A percentile compares a stretch with the other conserved stretches of the same genome.
Conservation (phyloP, 2,329 filamentous ascomycete species). For the Ceratocystis cubensis region DNA sequence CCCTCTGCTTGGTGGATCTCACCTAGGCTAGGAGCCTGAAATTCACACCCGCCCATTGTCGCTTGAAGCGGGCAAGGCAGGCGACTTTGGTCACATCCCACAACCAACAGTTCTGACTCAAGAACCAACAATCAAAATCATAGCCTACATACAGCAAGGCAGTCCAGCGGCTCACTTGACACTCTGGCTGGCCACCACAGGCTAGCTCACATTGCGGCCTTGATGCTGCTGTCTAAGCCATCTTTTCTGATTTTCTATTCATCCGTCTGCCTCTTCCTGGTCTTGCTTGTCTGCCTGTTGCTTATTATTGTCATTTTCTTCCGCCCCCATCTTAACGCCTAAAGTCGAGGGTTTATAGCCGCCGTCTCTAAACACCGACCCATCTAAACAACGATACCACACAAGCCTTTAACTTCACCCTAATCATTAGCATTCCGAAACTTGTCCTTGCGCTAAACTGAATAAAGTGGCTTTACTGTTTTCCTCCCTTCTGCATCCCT, state of each 20-base stretch:
- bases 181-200: neutral
- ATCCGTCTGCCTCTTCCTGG: neutral
- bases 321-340: neutral
- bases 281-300: neutral
- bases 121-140: neutral
- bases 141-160: neutral
- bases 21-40: neutral
- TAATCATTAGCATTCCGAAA: too few relatives aligned
- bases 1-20: neutral
- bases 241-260: neutral
- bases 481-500: neutral
- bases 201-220: neutral
- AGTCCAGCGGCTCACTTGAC: neutral
- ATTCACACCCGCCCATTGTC: too few relatives aligned
- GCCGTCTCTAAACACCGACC: conserved; percentile 1
- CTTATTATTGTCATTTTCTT: neutral
- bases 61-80: too few relatives aligned
- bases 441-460: too few relatives aligned
- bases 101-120: too few relatives aligned
- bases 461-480: too few relatives aligned
- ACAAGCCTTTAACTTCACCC: neutral
- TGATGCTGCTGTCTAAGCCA: too few relatives aligned
- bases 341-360: neutral
- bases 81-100: too few relatives aligned
- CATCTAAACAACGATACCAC: neutral